A percentile compares a stretch with the other conserved stretches of the same genome.
phyloP scores from a whole-genome alignment of 305 asterid genomes.

The Solanum hybrid region DNA sequence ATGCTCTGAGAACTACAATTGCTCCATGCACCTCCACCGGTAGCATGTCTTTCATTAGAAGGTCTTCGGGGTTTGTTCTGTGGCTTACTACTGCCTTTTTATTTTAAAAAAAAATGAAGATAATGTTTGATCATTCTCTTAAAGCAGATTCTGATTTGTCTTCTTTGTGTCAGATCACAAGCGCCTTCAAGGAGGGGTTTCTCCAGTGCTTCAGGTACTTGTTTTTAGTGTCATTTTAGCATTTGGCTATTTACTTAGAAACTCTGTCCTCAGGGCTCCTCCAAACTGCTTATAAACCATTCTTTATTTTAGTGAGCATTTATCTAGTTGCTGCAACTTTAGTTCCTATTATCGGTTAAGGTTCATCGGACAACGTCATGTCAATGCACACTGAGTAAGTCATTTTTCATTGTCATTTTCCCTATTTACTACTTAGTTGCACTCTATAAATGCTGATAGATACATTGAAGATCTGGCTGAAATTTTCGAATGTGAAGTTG shows the following conservation, averaged over 20 bases:
- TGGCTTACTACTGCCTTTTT: not conserved
- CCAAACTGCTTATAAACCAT: not conserved
- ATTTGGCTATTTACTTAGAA: not conserved
- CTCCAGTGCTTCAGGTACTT: constrained; percentile 6
- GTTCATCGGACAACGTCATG: not conserved
- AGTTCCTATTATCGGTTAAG: not conserved
- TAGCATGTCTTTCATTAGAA: constrained; percentile 33
- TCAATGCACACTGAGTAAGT: not conserved
- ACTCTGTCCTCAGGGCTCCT: not conserved
- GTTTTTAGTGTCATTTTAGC: not conserved
- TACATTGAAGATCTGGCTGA: not conserved
- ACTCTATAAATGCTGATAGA: not conserved
- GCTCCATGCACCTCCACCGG: constrained; percentile 24
- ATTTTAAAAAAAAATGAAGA: not conserved
- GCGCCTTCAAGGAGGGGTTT: constrained; percentile 1
- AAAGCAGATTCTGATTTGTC: not conserved
- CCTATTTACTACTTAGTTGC: not conserved
- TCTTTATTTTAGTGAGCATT: not conserved
- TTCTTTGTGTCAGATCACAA: constrained; percentile 1
- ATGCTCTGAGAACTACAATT: constrained; percentile 34
- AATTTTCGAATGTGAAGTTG: not conserved
- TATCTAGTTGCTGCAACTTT: not conserved
- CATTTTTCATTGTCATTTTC: not conserved
- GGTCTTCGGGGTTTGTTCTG: constrained; percentile 5
- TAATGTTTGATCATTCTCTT: not conserved